Evolutionary conservation across 208 protist species (phyloP), one percentile per base, ranked within the genome.

Genomic region (Trypanosoma platydactyli): DNA sequence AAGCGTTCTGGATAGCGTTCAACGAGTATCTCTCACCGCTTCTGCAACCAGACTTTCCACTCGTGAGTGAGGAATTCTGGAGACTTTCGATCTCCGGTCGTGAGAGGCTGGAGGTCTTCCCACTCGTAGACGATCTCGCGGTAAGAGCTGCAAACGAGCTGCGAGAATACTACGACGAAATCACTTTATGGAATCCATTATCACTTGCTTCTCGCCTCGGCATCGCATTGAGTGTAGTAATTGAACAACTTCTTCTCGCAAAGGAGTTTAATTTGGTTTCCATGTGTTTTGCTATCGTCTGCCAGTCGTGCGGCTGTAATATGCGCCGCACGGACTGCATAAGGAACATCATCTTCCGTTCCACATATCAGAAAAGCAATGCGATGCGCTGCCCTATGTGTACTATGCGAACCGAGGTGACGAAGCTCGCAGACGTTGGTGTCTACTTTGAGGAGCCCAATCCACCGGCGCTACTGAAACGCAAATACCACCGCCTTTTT

Each of bases 151-250:
- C 76, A 38, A 94, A 91, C 57, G 71, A 73, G 22, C 46, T 80
- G 35, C 83, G 86, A 0, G 53, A 60, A 0, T 66, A 87, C 40
- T 92, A 87, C 63, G 74, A 86, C 44, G 70, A 70, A 41, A 82
- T 94, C 57, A 86, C 81, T 0, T 54, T 94, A 12, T 88, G 80
- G 82, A 94, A 94, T 76, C 89, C 89, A 27, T 72, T 83, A 0
- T 76, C 75, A 1, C 53, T 94, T 5, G 64, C 85, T 1, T 61
- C 70, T 18, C 65, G 86, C n/a, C 66, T 92, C 25, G 81, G 88
- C 33, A 73, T 76, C 4, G 67, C 74, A 1, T 65, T 87, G 18
- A 65, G 71, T 13, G 76, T 80, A 44, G 89, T 94, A 15, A 77
- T 89, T 30, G 80, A 89, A 51, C 89, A 94, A 70, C 71, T 94